A percentile compares a stretch with the other conserved stretches of the same genome.
phyloP scores from a whole-genome alignment of 768 basidiomycete species.

The Suillus subalutaceus region DNA sequence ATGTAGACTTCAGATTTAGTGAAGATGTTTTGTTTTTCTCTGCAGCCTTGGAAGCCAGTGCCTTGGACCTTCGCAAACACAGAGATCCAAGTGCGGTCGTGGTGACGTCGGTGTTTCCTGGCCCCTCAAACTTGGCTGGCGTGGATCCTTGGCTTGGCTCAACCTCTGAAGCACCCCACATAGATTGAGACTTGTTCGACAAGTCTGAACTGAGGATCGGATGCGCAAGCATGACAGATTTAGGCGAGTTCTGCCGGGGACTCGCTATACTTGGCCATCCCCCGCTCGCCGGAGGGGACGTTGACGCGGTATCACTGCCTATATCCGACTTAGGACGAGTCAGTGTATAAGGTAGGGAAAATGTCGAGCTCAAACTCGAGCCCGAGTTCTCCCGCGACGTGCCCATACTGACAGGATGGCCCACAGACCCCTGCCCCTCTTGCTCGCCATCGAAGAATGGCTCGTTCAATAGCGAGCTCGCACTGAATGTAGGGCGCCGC shows the following conservation, averaged over 20 bases:
- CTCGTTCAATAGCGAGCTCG: constrained; percentile 7
- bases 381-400: constrained; percentile 18
- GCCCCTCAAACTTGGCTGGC: constrained; percentile 22
- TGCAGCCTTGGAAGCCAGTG: constrained; percentile 24
- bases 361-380: constrained; percentile 17
- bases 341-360: neutral
- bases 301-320: neutral
- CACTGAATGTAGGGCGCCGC: constrained; percentile 1
- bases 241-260: constrained; percentile 12
- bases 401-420: constrained; percentile 9
- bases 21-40: constrained; percentile 24
- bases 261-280: constrained; percentile 12
- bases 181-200: constrained; percentile 12
- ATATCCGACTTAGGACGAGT: neutral
- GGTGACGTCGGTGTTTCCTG: constrained; percentile 17
- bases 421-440: constrained; percentile 13
- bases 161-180: constrained; percentile 22
- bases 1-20: constrained; percentile 22
- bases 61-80: constrained; percentile 32
- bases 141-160: constrained; percentile 16
- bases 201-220: constrained; percentile 19
- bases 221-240: constrained; percentile 15
- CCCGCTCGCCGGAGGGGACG: constrained; percentile 7
- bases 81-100: constrained; percentile 29
- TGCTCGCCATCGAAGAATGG: constrained; percentile 24